phyloP scores from a whole-genome alignment of 1,284 basidiomycete genomes.

The Melampsora americana region DNA sequence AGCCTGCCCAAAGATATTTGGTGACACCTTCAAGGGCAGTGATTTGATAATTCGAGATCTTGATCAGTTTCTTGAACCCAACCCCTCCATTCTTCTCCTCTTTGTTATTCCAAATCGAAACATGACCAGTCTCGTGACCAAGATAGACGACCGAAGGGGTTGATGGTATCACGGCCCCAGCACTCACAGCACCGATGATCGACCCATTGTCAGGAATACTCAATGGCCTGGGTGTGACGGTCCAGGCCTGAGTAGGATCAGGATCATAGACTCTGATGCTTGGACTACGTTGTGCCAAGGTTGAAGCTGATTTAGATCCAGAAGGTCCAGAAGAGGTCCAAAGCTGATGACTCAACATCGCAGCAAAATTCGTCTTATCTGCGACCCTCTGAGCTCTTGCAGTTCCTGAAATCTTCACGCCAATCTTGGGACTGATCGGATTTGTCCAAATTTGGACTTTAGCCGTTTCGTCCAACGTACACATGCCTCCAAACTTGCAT shows the following conservation, averaged over 20 bases:
- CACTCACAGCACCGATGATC: conserved; percentile 70
- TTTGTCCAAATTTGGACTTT: conserved; percentile 68
- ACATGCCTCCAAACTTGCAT: conserved; percentile 62
- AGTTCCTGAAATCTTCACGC: conserved; percentile 14
- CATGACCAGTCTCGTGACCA: conserved; percentile 87
- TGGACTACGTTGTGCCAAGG: conserved; percentile 62
- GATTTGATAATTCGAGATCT: conserved; percentile 47
- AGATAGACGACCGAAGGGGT: conserved; percentile 69
- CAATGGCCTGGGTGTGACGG: conserved; percentile 46
- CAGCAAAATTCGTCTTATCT: conserved; percentile 75
- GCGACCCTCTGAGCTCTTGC: conserved; percentile 65
- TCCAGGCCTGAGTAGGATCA: conserved; percentile 47
- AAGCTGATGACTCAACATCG: conserved; percentile 68
- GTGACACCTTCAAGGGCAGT: conserved; percentile 50
- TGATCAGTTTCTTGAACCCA: conserved; percentile 35
- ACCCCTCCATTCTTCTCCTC: background rate
- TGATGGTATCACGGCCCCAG: conserved; percentile 71
- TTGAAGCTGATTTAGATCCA: conserved; percentile 52
- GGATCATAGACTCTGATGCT: conserved; percentile 75
- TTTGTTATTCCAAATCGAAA: conserved; percentile 67
- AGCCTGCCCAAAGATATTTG: conserved; percentile 52
- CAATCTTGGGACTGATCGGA: conserved; percentile 51
- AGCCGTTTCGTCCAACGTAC: conserved; percentile 76
- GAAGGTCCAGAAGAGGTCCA: conserved; percentile 65
- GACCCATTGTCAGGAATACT: conserved; percentile 49